Conservation (phyloP, 2,329 filamentous ascomycete species). For the Exophiala sp. region DNA sequence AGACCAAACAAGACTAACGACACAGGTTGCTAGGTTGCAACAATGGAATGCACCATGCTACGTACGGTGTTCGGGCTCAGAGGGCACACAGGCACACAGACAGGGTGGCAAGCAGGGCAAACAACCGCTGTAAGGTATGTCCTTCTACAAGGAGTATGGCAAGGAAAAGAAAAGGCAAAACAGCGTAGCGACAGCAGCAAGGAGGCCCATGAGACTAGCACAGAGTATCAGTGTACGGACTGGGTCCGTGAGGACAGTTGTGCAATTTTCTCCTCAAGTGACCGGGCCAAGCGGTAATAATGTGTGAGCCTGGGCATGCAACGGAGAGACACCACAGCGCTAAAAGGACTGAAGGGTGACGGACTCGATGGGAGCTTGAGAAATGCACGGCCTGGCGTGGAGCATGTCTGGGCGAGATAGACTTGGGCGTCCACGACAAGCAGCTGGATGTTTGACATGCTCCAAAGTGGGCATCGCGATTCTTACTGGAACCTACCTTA, state of each 20-base stretch:
- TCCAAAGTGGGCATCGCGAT: neutral
- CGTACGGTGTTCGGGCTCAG: neutral
- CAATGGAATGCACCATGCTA: neutral
- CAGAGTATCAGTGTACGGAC: neutral
- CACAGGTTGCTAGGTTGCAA: neutral
- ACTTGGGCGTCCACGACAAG: neutral
- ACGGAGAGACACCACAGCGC: slow-evolving; percentile 7
- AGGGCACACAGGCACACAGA: slow-evolving; percentile 1
- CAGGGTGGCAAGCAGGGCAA: neutral
- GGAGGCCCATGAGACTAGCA: slow-evolving; percentile 1
- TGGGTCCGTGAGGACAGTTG: neutral
- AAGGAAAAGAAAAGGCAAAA: neutral
- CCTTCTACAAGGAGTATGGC: neutral
- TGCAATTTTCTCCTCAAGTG: slow-evolving; percentile 2
- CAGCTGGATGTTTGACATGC: neutral
- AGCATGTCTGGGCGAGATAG: neutral
- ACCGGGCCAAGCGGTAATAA: neutral
- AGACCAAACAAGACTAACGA: neutral
- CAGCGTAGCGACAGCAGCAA: neutral
- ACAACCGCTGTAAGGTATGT: neutral
- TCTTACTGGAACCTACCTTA: neutral
- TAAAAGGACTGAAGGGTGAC: slow-evolving; percentile 13
- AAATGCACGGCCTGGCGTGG: slow-evolving; percentile 12
- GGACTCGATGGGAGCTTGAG: slow-evolving; percentile 3
- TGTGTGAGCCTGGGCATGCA: neutral